These are phyloP conservation scores for Chrysochromulina tobinii DNA, from an alignment of 78 protist species.

Conservation along the genomic window DNA sequence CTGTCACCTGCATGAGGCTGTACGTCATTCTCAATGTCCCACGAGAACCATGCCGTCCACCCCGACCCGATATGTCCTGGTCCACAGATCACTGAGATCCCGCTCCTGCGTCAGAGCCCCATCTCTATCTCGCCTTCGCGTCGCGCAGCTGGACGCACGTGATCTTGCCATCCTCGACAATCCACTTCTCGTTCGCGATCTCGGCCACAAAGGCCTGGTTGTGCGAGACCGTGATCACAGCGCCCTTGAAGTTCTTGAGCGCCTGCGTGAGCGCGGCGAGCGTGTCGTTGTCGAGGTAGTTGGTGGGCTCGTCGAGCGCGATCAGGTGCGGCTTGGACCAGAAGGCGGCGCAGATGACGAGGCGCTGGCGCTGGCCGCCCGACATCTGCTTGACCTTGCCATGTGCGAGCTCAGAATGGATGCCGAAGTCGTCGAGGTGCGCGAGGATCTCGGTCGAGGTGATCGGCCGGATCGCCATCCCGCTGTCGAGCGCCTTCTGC, in stretches of 20 bases:
- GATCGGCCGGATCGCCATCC: conserved; percentile 18
- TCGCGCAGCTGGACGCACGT: neutral
- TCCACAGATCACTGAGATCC: too few relatives aligned
- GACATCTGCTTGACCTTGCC: conserved; percentile 29
- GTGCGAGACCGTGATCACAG: neutral
- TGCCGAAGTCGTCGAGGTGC: conserved; percentile 35
- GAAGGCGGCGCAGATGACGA: conserved; percentile 32
- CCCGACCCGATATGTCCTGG: too few relatives aligned
- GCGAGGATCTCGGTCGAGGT: neutral
- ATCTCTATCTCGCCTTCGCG: neutral
- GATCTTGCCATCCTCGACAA: neutral
- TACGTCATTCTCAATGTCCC: too few relatives aligned
- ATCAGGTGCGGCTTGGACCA: neutral
- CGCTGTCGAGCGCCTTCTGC: neutral
- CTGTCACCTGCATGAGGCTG: too few relatives aligned
- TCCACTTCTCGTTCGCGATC: neutral
- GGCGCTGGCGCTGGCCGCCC: conserved; percentile 36
- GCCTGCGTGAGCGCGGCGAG: neutral
- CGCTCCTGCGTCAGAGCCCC: too few relatives aligned
- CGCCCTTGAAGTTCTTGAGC: neutral
- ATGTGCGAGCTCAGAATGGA: neutral
- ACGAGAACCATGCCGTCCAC: too few relatives aligned
- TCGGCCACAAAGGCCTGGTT: neutral
- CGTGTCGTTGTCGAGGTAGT: conserved; percentile 46
- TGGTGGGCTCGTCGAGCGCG: conserved; percentile 43